Percentiles rank a stretch among this genome's conserved stretches.
These are phyloP conservation scores for Podosphaera fusca DNA, from an alignment of 2,329 filamentous ascomycete species.

Conservation along the genomic window DNA sequence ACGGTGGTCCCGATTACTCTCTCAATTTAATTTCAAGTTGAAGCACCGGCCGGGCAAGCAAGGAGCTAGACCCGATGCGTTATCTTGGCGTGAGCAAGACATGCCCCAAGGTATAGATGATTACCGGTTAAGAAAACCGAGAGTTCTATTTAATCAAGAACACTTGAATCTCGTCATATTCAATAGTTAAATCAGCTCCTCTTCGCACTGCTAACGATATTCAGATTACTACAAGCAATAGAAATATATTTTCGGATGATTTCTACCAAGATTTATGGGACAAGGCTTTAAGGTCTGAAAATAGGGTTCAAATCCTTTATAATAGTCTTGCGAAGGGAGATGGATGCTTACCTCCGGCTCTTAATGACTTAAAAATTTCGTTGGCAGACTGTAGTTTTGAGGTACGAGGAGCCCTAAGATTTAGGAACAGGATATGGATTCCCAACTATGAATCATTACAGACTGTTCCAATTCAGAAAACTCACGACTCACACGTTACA, in stretches of 20 bases:
- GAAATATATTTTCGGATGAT: neutral
- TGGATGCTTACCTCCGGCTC: neutral
- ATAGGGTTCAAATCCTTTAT: neutral
- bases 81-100: neutral
- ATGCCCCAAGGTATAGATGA: neutral
- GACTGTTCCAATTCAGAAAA: neutral
- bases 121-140: neutral
- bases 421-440: neutral
- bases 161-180: neutral
- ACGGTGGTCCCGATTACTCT: neutral
- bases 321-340: neutral
- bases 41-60: neutral
- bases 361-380: neutral
- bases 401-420: neutral
- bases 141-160: neutral
- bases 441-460: neutral
- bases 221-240: neutral
- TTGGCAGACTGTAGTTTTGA: neutral
- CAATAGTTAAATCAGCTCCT: neutral
- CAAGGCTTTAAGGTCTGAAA: neutral
- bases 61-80: neutral
- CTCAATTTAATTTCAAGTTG: neutral
- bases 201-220: neutral
- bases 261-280: neutral
- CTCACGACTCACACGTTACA: neutral